Base-by-base conservation (phyloP, 2,329 filamentous ascomycete genomes). In the Fusarium pseudoanthophilum region DNA sequence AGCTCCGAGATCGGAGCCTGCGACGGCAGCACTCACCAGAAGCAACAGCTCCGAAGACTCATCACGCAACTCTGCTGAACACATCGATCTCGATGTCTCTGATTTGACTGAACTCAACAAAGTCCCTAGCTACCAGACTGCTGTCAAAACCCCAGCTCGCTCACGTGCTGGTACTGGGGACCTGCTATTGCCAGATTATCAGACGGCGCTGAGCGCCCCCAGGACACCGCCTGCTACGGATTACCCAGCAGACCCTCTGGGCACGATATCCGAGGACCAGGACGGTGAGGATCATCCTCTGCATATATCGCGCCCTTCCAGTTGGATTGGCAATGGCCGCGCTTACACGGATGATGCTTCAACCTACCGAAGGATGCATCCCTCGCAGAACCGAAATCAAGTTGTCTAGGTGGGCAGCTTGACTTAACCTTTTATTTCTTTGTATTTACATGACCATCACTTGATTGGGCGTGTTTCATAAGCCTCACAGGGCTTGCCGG, bases 101-200 rank as follows among this genome's bases (percentile, higher is more conserved):
- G 90, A 92, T 71, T 83, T 93, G 73, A 87, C 88, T 53, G 88
- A 90, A 72, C 83, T 95, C 46, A 92, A 87, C 79, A 92, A 92
- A 73, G 92, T 95, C 5, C 93, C 93, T 2, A 95, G 92, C 64
- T 95, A 95, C 79, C 88, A 88, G 21, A 95, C 93, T 2, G 93
- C 93, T 0, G 89, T 94, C 32, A 89, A 89, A 71, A 89, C 91
- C 1, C 89, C 90, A 10, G 88, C 90, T 21, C 86, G 88, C 57
- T 85, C 87, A 39, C 85, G 85, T 20, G 86, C 83, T 55, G 85
- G 85, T 48, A 81, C 85, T 11, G 85, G 86, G 28, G 85, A 85
- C 37, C 80, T 84, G 10, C 81, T 81, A 18, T 85, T 93, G 11
- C 92, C 92, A 1, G 90, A 93, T 78, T 95, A 95, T 78, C 83